phyloP scores from a whole-genome alignment of 164 flowering plant genomes.

The Platanus orientalis region DNA sequence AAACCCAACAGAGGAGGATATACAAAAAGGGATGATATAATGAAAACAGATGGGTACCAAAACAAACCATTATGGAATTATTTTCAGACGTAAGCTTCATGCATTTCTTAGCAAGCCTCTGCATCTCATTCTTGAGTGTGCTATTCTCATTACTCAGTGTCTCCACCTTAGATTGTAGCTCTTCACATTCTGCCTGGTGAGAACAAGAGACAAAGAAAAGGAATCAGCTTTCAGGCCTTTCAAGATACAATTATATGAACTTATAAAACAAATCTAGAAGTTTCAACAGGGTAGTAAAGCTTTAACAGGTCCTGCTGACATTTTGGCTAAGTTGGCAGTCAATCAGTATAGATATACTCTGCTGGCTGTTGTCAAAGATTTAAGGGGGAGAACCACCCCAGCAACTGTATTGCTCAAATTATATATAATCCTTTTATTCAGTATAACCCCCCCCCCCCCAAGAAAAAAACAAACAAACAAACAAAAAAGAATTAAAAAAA shows the following conservation, averaged over 20 bases:
- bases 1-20: background rate
- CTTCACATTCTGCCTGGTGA: constrained; percentile 88
- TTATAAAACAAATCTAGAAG: background rate
- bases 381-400: no score
- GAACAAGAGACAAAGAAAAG: background rate
- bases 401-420: no score
- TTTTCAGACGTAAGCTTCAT: constrained; percentile 70
- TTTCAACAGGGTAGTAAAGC: background rate
- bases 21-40: background rate
- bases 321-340: no score
- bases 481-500: no score
- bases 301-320: background rate
- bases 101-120: constrained; percentile 71
- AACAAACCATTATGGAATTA: constrained; percentile 55
- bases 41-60: background rate
- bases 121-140: constrained; percentile 55
- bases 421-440: no score
- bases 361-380: no score
- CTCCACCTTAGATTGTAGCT: constrained; percentile 70
- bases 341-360: no score
- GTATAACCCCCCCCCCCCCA: no score
- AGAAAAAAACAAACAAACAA: no score
- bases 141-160: constrained; percentile 53
- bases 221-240: background rate
- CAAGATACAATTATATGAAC: background rate